Base-by-base conservation (phyloP, 176 grass and related monocot species). In the Dendrocalamus sinicus region DNA sequence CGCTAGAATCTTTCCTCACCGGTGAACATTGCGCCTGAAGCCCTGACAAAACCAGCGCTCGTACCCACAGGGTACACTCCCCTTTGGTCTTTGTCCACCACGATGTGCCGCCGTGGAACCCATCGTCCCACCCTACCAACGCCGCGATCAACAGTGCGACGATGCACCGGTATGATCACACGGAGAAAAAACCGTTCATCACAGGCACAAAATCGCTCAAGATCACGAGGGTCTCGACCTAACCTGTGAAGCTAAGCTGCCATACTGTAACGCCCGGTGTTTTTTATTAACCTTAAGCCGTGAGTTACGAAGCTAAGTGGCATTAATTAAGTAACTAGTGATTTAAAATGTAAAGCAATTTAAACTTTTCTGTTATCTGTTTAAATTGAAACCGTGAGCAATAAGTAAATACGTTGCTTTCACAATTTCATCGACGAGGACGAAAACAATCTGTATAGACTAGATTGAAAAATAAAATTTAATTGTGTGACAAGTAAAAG, bases 61-160 rank as follows among this genome's bases (percentile, higher is more conserved):
- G 64, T 40, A 19, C 83, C 20, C 46, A 13, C 23, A 12, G 8
- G 44, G 35, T 28, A 54, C 80, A 12, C 45, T 53, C 55, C 46
- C 26, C 45, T 47, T 12, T 12, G 45, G 45, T 12, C 52, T 41
- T 68, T 24, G 30, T 62, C 54, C 44, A 44, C 73, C 65, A 24
- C 55, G 81, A 73, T 64, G 73, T 52, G 48, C 51, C 41, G 26
- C 63, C 71, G 13, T 53, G 72, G 86, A 83, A 41, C 65, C 73
- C 86, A 48, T 39, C 63, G 10, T 40, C 43, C 3, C 48, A 26
- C 23, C 35, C 44, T 77, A 32, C 46, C 65, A 72, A 61, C 54
- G 55, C 76, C 32, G 35, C n/a, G 14, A 22, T 7, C 67, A 61
- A 61, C 67, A 72, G 80, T 60, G 68, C 78, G 45, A 35, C 64